phyloP scores from a whole-genome alignment of 2,329 filamentous ascomycete species.

The Fusarium sp. region DNA sequence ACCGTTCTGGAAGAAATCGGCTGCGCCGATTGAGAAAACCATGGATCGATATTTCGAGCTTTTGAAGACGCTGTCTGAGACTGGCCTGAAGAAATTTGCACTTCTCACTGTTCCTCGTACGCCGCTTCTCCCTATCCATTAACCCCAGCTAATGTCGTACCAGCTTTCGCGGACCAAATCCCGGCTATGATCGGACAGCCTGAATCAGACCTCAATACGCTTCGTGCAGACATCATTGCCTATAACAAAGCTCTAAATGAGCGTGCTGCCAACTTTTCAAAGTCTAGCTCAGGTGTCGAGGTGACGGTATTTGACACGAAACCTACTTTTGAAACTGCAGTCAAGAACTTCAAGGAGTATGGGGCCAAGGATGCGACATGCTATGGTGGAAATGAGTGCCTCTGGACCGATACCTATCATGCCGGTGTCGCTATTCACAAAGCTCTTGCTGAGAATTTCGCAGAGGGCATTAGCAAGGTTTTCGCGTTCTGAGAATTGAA shows the following conservation, averaged over 20 bases:
- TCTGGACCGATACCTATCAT: conserved; percentile 26
- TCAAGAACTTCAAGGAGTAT: conserved; percentile 1
- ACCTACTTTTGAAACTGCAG: neutral
- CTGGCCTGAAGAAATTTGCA: conserved; percentile 21
- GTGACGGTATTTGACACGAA: conserved; percentile 7
- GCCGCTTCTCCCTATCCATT: accelerated
- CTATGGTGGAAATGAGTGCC: conserved; percentile 6
- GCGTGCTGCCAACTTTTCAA: neutral
- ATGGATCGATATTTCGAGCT: conserved; percentile 20
- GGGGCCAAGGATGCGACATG: conserved; percentile 17
- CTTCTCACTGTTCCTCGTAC: conserved; percentile 15
- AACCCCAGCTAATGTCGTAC: neutral
- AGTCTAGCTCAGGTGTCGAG: neutral
- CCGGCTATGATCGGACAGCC: conserved; percentile 6
- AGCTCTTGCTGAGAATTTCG: conserved; percentile 9
- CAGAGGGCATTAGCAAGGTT: neutral
- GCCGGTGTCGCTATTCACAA: conserved; percentile 17
- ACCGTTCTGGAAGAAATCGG: conserved; percentile 18
- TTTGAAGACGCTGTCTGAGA: neutral
- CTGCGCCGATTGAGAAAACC: conserved; percentile 2
- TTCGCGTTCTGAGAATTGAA: neutral
- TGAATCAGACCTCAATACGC: neutral
- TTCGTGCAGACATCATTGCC: conserved; percentile 3
- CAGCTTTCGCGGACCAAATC: conserved; percentile 17
- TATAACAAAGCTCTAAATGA: conserved; percentile 9